These are phyloP conservation scores for Colletotrichum salicis DNA, from an alignment of 2,329 filamentous ascomycete species.

Conservation along the genomic window DNA sequence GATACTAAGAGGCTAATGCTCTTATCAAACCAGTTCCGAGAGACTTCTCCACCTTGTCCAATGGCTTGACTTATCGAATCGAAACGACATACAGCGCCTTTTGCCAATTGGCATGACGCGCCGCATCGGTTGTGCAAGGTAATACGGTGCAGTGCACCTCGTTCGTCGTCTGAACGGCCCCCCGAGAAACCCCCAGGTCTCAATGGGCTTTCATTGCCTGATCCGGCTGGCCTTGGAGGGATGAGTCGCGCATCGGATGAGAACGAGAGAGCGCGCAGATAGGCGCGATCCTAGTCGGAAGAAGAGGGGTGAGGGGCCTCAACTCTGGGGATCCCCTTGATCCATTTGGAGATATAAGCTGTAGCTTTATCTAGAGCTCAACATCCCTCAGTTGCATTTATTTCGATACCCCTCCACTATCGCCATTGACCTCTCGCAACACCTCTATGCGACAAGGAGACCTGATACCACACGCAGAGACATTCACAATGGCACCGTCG, in stretches of 20 bases:
- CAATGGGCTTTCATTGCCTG: slow-evolving; percentile 4
- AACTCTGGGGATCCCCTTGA: background rate
- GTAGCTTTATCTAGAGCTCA: slow-evolving; percentile 24
- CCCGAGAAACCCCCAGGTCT: background rate
- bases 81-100: background rate
- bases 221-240: slow-evolving; percentile 14
- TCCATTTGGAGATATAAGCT: slow-evolving; percentile 14
- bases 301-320: slow-evolving; percentile 8
- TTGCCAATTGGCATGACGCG: slow-evolving; percentile 28
- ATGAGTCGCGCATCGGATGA: slow-evolving; percentile 8
- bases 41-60: slow-evolving; percentile 8
- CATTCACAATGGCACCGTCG: slow-evolving; percentile 13
- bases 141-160: background rate
- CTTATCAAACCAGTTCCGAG: slow-evolving; percentile 11
- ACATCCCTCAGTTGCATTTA: background rate
- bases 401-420: background rate
- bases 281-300: background rate
- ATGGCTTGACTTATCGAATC: background rate
- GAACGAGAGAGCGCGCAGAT: slow-evolving; percentile 14
- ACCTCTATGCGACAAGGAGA: background rate
- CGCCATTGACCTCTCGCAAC: background rate
- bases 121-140: background rate
- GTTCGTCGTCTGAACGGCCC: background rate
- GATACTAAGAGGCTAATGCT: background rate
- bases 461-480: background rate